These are phyloP conservation scores for Amanita jacksonii DNA, from an alignment of 768 basidiomycete species.

Conservation along the genomic window DNA sequence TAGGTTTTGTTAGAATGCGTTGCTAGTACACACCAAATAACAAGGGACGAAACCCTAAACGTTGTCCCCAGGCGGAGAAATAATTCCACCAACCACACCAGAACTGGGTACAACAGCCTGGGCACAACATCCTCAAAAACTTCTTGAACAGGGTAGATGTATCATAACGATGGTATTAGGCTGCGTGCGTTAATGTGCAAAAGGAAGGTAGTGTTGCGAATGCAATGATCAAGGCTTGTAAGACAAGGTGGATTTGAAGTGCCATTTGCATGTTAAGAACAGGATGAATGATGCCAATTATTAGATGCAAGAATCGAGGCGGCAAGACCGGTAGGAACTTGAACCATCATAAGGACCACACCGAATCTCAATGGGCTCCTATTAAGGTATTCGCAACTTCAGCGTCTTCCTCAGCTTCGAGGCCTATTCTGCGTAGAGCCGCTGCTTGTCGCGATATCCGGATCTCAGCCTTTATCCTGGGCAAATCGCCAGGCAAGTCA, in stretches of 20 bases:
- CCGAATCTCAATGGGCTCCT: background rate
- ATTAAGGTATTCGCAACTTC: slow-evolving; percentile 7
- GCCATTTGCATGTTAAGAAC: slow-evolving; percentile 3
- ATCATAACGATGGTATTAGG: slow-evolving; percentile 4
- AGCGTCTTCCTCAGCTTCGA: slow-evolving; percentile 9
- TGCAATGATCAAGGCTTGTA: slow-evolving; percentile 1
- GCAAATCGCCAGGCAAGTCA: slow-evolving; percentile 48
- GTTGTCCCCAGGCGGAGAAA: too few relatives aligned
- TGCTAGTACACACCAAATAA: slow-evolving; percentile 4
- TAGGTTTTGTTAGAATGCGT: too few relatives aligned
- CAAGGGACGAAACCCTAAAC: background rate
- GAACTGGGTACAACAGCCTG: too few relatives aligned
- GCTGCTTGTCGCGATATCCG: slow-evolving; percentile 28
- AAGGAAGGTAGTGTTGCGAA: background rate
- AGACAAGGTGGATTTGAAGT: background rate
- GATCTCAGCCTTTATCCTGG: slow-evolving; percentile 48
- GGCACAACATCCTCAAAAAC: background rate
- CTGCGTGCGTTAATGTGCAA: background rate
- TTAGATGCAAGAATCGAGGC: background rate
- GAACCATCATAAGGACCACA: background rate
- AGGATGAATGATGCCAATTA: slow-evolving; percentile 4
- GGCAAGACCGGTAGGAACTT: background rate
- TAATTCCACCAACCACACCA: too few relatives aligned
- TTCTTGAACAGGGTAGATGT: background rate
- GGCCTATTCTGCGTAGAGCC: slow-evolving; percentile 15